Percentiles rank a stretch among this genome's conserved stretches.
These are phyloP conservation scores for Phlebiopsis flavidoalba DNA, from an alignment of 768 basidiomycete species.

Conservation along the genomic window DNA sequence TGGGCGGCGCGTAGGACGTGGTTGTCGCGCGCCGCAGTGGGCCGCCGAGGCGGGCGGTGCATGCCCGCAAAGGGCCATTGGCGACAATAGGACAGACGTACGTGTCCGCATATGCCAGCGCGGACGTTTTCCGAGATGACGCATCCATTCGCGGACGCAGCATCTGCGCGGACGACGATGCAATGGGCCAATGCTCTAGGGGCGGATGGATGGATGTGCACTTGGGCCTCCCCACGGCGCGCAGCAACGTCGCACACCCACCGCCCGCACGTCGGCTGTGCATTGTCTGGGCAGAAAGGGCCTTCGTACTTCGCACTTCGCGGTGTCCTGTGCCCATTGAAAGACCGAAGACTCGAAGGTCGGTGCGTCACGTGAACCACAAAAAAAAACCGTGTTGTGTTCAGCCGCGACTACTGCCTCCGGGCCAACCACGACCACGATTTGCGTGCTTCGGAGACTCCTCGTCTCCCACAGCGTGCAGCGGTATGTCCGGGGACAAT, in stretches of 20 bases:
- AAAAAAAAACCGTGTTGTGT: background rate
- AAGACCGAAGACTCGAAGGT: background rate
- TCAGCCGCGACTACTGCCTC: background rate
- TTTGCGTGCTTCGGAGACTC: background rate
- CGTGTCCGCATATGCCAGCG: background rate
- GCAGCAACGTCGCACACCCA: too few relatives aligned
- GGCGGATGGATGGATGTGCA: background rate
- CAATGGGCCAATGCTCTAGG: background rate
- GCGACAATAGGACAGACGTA: background rate
- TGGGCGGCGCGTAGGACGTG: background rate
- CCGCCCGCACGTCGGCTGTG: too few relatives aligned
- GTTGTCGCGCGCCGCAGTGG: background rate
- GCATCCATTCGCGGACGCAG: background rate
- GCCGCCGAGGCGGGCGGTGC: background rate
- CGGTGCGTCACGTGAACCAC: background rate
- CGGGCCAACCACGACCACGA: background rate
- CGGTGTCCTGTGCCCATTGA: background rate
- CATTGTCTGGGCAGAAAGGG: background rate
- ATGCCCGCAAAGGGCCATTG: background rate
- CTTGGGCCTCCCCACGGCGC: too few relatives aligned
- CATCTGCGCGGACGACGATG: background rate
- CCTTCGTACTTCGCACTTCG: background rate
- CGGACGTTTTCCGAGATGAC: background rate
- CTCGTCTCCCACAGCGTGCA: background rate
- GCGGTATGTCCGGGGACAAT: background rate